Percentiles rank a stretch among this genome's conserved stretches.
phyloP scores from a whole-genome alignment of 2,329 filamentous ascomycete genomes.

The Hypoxylon sp. region DNA sequence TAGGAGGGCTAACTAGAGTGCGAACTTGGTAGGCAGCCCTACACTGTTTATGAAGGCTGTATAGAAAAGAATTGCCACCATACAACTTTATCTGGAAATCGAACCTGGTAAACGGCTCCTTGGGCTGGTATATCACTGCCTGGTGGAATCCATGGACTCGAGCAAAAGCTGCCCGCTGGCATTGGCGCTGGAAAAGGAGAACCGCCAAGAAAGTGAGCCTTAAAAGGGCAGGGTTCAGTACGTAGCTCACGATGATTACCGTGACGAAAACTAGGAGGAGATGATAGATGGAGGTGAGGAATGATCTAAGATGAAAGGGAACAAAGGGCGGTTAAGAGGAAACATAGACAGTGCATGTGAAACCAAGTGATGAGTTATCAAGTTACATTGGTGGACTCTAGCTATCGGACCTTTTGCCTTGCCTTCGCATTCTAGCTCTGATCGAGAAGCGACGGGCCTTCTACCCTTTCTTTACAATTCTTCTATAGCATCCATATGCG shows the following conservation, averaged over 20 bases:
- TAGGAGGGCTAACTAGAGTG: neutral
- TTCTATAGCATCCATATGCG: too few species aligned
- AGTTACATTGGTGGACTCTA: too few species aligned
- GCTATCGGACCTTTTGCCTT: too few species aligned
- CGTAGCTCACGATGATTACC: slow-evolving; percentile 12
- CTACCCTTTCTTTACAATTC: too few species aligned
- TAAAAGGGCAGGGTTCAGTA: slow-evolving; percentile 1
- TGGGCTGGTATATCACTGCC: slow-evolving; percentile 8
- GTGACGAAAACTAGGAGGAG: too few species aligned
- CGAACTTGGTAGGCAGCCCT: neutral
- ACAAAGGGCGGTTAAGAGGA: too few species aligned
- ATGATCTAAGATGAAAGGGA: too few species aligned
- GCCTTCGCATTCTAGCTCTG: too few species aligned
- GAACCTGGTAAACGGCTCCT: slow-evolving; percentile 10
- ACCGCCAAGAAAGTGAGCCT: slow-evolving; percentile 3
- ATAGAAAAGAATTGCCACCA: neutral
- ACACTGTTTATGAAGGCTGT: neutral
- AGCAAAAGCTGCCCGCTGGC: neutral
- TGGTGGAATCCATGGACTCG: slow-evolving; percentile 8
- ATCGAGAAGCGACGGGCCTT: too few species aligned
- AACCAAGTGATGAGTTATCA: too few species aligned
- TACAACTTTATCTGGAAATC: slow-evolving; percentile 21
- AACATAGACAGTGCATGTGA: too few species aligned
- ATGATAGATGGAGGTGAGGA: too few species aligned
- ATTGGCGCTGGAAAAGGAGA: slow-evolving; percentile 4